Base-by-base conservation (phyloP, 1,284 basidiomycete species). In the Papiliotrema laurentii region DNA sequence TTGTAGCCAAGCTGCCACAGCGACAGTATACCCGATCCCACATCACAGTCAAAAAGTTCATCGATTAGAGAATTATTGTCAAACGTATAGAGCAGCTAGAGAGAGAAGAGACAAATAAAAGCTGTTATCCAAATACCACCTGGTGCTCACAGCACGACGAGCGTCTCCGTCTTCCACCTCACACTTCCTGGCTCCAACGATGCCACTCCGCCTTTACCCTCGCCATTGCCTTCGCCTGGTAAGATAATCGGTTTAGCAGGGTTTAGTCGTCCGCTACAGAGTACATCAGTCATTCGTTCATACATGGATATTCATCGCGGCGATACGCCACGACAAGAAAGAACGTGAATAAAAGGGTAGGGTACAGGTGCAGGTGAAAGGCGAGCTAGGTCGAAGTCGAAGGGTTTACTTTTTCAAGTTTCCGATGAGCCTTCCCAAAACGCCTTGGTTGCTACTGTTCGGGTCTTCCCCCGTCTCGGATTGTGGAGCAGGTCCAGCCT, bases 391-490 rank as follows among this genome's bases (percentile, higher is more conserved):
- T 27, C 13, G 24, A 9, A 21, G 14, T 16, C 14, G 30, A 37
- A 25, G 42, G 28, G 21, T 47, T 54, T 50, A 21, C 45, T 51
- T 26, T 48, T 50, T 11, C 46, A 43, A 28, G 53, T 62, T 55
- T 25, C 59, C 55, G 27, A 56, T 51, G 37, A 66, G 49, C 24
- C 62, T 44, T 2, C 63, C 60, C 36, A 46, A 49, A 21, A 38
- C 45, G 37, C 45, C 49, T 24, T 44, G 27, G 16, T 37, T 30
- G 22, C 42, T 22, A n/a, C 39, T 13, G 14, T 50, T 43, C 10
- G 41, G 33, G 30, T 50, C 38, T 16, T 55, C 54, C 24, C 58
- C 50, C 18, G 55, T 57, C 30, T 56, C 51, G 21, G 53, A 27
- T 24, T 62, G 56, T 27, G 51, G 46, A 26, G 51, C 61, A 25